These are phyloP conservation scores for Hypsizygus marmoreus DNA, from an alignment of 768 basidiomycete genomes.

Conservation along the genomic window DNA sequence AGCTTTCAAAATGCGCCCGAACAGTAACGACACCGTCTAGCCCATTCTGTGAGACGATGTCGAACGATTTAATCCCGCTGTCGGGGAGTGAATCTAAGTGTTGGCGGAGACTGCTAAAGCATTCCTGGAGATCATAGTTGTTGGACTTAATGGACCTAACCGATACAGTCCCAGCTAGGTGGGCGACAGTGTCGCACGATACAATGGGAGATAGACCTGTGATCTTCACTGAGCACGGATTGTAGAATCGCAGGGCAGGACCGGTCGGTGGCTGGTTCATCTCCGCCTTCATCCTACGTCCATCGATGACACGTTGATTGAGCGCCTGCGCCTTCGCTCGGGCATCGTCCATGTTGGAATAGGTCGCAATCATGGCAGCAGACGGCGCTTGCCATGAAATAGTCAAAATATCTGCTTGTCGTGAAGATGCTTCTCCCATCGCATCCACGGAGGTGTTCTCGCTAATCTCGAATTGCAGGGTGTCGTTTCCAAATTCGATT, in stretches of 20 bases:
- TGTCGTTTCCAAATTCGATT: conserved; percentile 46
- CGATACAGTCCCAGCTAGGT: conserved; percentile 29
- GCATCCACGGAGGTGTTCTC: conserved; percentile 38
- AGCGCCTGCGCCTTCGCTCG: conserved; percentile 36
- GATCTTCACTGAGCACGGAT: conserved; percentile 42
- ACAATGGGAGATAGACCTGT: conserved; percentile 37
- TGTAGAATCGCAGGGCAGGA: conserved; percentile 23
- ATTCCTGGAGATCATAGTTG: conserved; percentile 17
- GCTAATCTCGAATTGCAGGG: conserved; percentile 42
- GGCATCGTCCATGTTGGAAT: conserved; percentile 32
- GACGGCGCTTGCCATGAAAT: conserved; percentile 56
- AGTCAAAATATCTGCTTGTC: conserved; percentile 40
- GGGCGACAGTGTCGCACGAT: conserved; percentile 23
- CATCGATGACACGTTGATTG: conserved; percentile 34
- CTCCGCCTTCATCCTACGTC: conserved; percentile 48
- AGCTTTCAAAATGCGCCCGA: conserved; percentile 48
- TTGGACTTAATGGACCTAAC: conserved; percentile 24
- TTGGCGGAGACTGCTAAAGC: conserved; percentile 22
- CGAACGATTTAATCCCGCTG: conserved; percentile 25
- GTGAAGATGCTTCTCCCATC: conserved; percentile 39
- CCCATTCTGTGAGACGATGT: conserved; percentile 21
- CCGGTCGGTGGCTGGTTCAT: conserved; percentile 43
- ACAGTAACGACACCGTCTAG: conserved; percentile 34
- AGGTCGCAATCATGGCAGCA: conserved; percentile 46
- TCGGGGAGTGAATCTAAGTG: conserved; percentile 23